Base-by-base conservation (phyloP, 2,329 filamentous ascomycete species). In the Fusarium mexicanum region DNA sequence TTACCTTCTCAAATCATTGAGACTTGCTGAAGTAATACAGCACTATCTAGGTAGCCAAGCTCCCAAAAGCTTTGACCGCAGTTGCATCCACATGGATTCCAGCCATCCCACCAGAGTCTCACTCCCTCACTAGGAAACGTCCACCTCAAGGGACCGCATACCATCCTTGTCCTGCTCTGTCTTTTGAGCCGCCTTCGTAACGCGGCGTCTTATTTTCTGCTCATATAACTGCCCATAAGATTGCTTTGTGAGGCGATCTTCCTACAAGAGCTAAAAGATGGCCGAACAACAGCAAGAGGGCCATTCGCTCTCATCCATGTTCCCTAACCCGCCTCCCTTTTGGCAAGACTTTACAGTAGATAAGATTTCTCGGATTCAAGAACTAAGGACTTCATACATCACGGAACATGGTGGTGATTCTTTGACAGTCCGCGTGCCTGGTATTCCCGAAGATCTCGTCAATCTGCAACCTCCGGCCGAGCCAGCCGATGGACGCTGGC, bases 301-400 rank as follows among this genome's bases (percentile, higher is more conserved):
- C 16, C 81, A 83, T 41, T 84, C 86, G 53, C 82, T 88, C 77
- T 87, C 91, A 33, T 90, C 92, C 31, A 90, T 92, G 46, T 98
- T 95, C 81, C 96, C 96, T 31, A 90, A 93, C 60, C 96, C 96
- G 33, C 96, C 96, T 33, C 91, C 92, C 2, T 97, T 98, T 84
- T 98, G 94, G 91, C 92, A 92, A 76, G 88, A 93, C 81, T 98
- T 98, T 83, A 98, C 94, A 0, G 82, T 90, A 7, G 90, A 92
- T 35, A 97, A 96, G 79, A 79, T 94, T 60, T 84, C 89, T 20
- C 90, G 90, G 8, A 83, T 88, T 62, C 81, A 84, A 11, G 81
- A 84, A 29, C 76, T 89, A 20, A 85, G 84, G 58, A 81, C 81
- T 51, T 77, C 83, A 3, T 80, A 85, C 65, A 80, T 83, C 37